phyloP scores from a whole-genome alignment of 2,329 filamentous ascomycete genomes.

The Trichoderma gracile region DNA sequence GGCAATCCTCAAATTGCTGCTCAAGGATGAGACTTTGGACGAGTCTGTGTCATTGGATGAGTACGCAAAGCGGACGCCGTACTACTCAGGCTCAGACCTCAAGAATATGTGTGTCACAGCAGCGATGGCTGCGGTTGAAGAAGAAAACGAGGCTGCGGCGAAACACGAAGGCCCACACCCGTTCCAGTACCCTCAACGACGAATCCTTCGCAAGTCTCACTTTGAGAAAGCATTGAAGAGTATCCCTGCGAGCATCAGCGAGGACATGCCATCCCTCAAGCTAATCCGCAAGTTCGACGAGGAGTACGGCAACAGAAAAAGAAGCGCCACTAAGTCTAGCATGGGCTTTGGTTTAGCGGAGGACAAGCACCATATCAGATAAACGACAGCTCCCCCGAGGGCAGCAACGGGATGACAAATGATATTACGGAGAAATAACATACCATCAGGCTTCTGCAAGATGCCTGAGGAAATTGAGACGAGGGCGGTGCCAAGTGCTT shows the following conservation, averaged over 20 bases:
- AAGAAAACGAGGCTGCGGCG: slow-evolving; percentile 58
- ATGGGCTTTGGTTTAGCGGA: slow-evolving; percentile 61
- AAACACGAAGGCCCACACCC: slow-evolving; percentile 44
- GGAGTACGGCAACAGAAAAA: slow-evolving; percentile 81
- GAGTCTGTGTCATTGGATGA: slow-evolving; percentile 59
- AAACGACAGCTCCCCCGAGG: background rate
- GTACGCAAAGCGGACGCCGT: slow-evolving; percentile 67
- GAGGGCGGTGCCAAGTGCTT: background rate
- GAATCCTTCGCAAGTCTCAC: slow-evolving; percentile 62
- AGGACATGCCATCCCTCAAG: slow-evolving; percentile 85
- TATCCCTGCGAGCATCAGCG: slow-evolving; percentile 87
- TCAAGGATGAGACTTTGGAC: slow-evolving; percentile 67
- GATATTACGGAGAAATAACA: background rate
- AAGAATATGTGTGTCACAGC: slow-evolving; percentile 82
- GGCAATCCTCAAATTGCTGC: slow-evolving; percentile 69
- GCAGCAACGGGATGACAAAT: background rate
- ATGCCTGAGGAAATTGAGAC: background rate
- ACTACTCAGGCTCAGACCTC: slow-evolving; percentile 80
- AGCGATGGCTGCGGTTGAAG: slow-evolving; percentile 74
- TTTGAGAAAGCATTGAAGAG: slow-evolving; percentile 85
- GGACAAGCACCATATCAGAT: slow-evolving; percentile 34
- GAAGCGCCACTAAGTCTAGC: slow-evolving; percentile 56
- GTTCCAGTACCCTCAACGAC: slow-evolving; percentile 62
- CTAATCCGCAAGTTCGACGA: slow-evolving; percentile 95
- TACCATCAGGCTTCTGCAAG: background rate